Percentiles rank a stretch among this genome's conserved stretches.
Evolutionary conservation across 495 filamentous ascomycete species (phyloP).

Genomic region (Hapsidospora chrysogenum): DNA sequence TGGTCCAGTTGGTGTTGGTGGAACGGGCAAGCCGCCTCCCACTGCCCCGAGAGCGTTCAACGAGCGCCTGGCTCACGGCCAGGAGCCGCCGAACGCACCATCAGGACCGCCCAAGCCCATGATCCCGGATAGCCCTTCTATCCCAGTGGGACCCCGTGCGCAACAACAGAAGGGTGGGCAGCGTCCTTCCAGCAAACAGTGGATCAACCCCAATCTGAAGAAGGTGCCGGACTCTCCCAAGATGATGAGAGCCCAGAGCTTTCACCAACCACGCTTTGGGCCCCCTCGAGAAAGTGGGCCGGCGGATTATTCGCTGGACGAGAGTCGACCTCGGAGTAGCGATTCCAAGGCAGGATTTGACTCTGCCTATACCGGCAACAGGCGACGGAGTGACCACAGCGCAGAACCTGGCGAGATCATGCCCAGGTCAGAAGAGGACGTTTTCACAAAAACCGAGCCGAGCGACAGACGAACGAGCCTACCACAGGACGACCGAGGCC

Average conservation of each 20-base stretch:
- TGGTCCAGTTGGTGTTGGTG: slow-evolving; percentile 11
- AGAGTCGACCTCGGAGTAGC: slow-evolving; percentile 26
- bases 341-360: slow-evolving; percentile 24
- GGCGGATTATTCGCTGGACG: slow-evolving; percentile 13
- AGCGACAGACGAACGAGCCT: no score
- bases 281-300: slow-evolving; percentile 24
- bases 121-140: slow-evolving; percentile 33
- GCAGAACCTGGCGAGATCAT: slow-evolving; percentile 18
- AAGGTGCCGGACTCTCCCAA: slow-evolving; percentile 29
- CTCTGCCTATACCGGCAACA: slow-evolving; percentile 11
- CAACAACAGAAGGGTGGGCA: slow-evolving; percentile 21
- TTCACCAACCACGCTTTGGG: slow-evolving; percentile 20
- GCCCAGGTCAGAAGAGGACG: not conserved
- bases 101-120: slow-evolving; percentile 30
- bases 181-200: slow-evolving; percentile 37
- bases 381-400: slow-evolving; percentile 13
- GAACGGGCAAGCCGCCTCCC: slow-evolving; percentile 27
- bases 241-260: slow-evolving; percentile 21
- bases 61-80: slow-evolving; percentile 21
- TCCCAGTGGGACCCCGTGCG: slow-evolving; percentile 42
- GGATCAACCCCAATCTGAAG: slow-evolving; percentile 39
- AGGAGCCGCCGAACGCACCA: slow-evolving; percentile 16
- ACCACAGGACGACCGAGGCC: no score
- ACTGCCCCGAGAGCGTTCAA: slow-evolving; percentile 32
- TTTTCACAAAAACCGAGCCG: not conserved